Evolutionary conservation across 345 rosid genomes (phyloP).

Genomic region (Syzygium jambos): DNA sequence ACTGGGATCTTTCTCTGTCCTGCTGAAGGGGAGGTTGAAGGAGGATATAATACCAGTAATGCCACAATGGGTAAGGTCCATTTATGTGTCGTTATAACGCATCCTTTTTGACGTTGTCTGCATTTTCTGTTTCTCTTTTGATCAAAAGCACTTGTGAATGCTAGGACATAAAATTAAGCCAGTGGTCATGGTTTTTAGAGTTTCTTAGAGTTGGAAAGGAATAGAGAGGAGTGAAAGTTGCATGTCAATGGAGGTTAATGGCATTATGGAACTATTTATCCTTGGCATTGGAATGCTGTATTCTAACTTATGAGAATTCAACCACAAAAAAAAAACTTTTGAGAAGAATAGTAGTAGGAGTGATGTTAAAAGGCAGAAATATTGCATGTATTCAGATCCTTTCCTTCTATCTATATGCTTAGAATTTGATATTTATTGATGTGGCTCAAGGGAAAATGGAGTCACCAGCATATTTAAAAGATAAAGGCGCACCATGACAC

Average conservation of each 20-base stretch:
- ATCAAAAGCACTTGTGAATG: not conserved
- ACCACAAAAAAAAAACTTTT: not conserved
- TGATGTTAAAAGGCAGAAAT: not conserved
- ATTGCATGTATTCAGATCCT: not conserved
- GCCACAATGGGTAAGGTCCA: slow-evolving; percentile 79
- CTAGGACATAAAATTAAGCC: not conserved
- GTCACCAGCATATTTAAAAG: not conserved
- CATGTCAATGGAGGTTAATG: not conserved
- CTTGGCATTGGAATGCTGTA: not conserved
- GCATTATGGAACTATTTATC: not conserved
- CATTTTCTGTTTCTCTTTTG: not conserved
- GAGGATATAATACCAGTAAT: slow-evolving; percentile 55
- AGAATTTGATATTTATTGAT: not conserved
- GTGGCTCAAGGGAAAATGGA: not conserved
- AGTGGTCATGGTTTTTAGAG: not conserved
- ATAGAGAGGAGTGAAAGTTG: not conserved
- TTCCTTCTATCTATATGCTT: not conserved
- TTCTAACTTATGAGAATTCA: not conserved
- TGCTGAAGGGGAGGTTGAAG: slow-evolving; percentile 65
- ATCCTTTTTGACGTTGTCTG: not conserved
- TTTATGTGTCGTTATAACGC: not conserved
- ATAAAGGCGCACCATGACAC: not conserved
- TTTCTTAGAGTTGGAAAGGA: not conserved
- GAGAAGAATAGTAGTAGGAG: not conserved
- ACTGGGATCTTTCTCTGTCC: slow-evolving; percentile 45